Conservation (phyloP, 176 grass and related monocot species). For the Eleusine coracana region DNA sequence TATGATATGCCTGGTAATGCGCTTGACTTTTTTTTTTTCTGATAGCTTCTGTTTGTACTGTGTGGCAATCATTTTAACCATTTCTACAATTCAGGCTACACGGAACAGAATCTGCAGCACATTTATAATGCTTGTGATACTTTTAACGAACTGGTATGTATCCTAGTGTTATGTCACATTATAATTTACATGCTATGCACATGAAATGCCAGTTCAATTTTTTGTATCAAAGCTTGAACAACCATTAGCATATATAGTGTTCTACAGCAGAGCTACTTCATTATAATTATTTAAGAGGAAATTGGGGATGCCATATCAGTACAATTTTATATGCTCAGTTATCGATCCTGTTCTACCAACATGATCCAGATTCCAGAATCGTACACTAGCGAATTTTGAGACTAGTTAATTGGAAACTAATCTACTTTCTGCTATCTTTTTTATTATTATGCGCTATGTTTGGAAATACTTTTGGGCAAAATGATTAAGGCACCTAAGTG, state of each 20-base stretch:
- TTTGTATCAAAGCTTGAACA: slow-evolving; percentile 15
- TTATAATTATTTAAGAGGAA: slow-evolving; percentile 3
- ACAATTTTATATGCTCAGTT: slow-evolving; percentile 18
- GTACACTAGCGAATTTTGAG: not conserved
- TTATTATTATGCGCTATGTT: slow-evolving; percentile 1
- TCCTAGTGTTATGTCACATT: slow-evolving; percentile 18
- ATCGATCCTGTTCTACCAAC: not conserved
- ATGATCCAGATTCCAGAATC: slow-evolving; percentile 32
- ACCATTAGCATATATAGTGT: not conserved
- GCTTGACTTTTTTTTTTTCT: slow-evolving; percentile 7
- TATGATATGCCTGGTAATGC: slow-evolving; percentile 39
- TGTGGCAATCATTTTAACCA: slow-evolving; percentile 23
- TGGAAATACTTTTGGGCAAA: slow-evolving; percentile 12
- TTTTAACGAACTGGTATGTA: slow-evolving; percentile 31
- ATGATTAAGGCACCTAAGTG: not conserved
- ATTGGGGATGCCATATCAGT: not conserved
- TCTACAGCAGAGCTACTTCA: not conserved
- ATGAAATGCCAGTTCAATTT: slow-evolving; percentile 22
- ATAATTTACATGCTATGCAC: slow-evolving; percentile 6
- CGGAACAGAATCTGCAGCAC: slow-evolving; percentile 36
- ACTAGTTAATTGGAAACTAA: not conserved
- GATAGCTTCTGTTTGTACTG: not conserved
- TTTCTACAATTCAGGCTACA: slow-evolving; percentile 42
- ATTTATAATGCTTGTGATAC: slow-evolving; percentile 11
- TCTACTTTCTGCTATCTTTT: slow-evolving; percentile 1